Conservation (phyloP, 345 rosid genomes). For the Eucalyptus sp. region DNA sequence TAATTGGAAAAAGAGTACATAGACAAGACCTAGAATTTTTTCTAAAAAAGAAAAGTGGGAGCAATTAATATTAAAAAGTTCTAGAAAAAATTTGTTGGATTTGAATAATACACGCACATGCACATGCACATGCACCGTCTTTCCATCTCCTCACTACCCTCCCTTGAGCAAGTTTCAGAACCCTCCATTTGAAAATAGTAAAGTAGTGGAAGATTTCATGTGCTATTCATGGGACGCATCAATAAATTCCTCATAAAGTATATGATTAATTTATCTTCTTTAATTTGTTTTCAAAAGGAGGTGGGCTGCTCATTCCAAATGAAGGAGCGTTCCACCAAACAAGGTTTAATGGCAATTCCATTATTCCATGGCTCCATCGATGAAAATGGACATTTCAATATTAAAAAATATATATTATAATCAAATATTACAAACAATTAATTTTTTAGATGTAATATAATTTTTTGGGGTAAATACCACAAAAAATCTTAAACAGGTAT, state of each 20-base stretch:
- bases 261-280: background rate
- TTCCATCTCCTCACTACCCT: background rate
- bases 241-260: background rate
- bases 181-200: background rate
- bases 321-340: background rate
- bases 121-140: background rate
- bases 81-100: background rate
- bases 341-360: background rate
- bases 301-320: background rate
- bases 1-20: background rate
- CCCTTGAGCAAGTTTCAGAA: background rate
- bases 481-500: rapidly evolving
- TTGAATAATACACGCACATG: background rate
- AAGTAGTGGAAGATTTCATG: background rate
- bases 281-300: background rate
- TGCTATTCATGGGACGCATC: background rate
- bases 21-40: background rate
- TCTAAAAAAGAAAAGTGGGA: background rate
- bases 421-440: background rate
- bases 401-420: background rate
- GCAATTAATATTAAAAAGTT: background rate
- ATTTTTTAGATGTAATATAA: background rate
- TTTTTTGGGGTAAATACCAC: background rate
- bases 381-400: background rate
- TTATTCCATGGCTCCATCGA: background rate